Conservation (phyloP, 805 yeast species). For the Cyberlindnera nakhonratchasimensis region DNA sequence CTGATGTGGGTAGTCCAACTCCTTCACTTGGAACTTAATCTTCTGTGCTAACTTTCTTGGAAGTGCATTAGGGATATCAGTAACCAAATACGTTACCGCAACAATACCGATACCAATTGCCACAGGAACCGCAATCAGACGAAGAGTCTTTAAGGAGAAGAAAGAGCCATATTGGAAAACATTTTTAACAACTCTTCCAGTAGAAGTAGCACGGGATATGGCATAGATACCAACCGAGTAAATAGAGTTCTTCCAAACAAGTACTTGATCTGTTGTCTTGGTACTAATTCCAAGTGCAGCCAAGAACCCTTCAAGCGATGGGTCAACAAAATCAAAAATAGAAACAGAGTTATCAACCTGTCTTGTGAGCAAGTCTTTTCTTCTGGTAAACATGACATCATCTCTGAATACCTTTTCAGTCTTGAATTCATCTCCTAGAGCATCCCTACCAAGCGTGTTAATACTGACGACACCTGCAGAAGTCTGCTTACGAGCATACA, state of each 20-base stretch:
- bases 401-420: slow-evolving; percentile 62
- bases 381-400: slow-evolving; percentile 79
- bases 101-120: slow-evolving; percentile 47
- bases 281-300: slow-evolving; percentile 22
- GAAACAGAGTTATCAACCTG: slow-evolving; percentile 58
- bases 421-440: slow-evolving; percentile 58
- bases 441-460: slow-evolving; percentile 54
- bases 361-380: slow-evolving; percentile 57
- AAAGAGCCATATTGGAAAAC: slow-evolving; percentile 36
- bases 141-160: slow-evolving; percentile 35
- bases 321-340: slow-evolving; percentile 75
- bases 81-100: slow-evolving; percentile 58
- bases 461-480: slow-evolving; percentile 58
- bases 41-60: slow-evolving; percentile 79
- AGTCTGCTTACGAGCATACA: slow-evolving; percentile 61
- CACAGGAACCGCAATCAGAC: slow-evolving; percentile 52
- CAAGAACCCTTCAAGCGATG: slow-evolving; percentile 59
- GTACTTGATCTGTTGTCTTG: slow-evolving; percentile 28
- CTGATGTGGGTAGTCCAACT: slow-evolving; percentile 70
- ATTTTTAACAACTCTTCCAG: slow-evolving; percentile 37
- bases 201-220: slow-evolving; percentile 30
- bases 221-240: slow-evolving; percentile 30
- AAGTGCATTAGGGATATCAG: slow-evolving; percentile 85
- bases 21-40: slow-evolving; percentile 57
- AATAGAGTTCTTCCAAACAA: slow-evolving; percentile 30